These are phyloP conservation scores for Microsporum audouinii DNA, from an alignment of 2,329 filamentous ascomycete species.

Conservation along the genomic window DNA sequence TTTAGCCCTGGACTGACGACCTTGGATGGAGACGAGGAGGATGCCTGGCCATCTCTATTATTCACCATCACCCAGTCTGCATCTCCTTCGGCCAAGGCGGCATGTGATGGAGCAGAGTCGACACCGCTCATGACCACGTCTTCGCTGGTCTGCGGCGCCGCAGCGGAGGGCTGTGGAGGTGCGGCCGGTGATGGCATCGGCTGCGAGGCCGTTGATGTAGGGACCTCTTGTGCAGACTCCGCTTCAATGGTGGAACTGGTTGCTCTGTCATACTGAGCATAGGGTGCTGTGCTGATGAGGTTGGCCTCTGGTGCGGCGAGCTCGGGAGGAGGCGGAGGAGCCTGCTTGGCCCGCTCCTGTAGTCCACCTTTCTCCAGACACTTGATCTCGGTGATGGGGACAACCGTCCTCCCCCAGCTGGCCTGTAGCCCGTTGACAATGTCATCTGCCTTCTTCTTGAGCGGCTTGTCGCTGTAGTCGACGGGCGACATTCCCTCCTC, in stretches of 20 bases:
- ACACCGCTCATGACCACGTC: slow-evolving; percentile 49
- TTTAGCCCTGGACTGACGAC: neutral
- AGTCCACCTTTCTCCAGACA: slow-evolving; percentile 69
- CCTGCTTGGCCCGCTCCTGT: slow-evolving; percentile 42
- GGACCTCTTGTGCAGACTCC: neutral
- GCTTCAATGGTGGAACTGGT: neutral
- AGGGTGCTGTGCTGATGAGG: neutral
- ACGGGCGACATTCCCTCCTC: slow-evolving; percentile 28
- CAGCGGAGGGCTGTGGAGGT: slow-evolving; percentile 10
- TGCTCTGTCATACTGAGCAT: neutral
- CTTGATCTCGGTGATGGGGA: slow-evolving; percentile 51
- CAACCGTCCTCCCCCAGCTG: slow-evolving; percentile 55
- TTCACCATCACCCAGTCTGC: slow-evolving; percentile 69
- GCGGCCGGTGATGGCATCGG: neutral
- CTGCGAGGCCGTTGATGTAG: neutral
- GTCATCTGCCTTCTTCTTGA: slow-evolving; percentile 48
- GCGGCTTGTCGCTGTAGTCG: slow-evolving; percentile 31
- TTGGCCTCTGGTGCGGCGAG: neutral
- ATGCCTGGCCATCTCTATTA: slow-evolving; percentile 41
- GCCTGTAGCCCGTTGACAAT: slow-evolving; percentile 65
- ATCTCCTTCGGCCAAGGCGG: slow-evolving; percentile 32
- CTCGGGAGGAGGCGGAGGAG: neutral
- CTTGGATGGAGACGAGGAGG: slow-evolving; percentile 17
- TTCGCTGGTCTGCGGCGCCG: slow-evolving; percentile 10
- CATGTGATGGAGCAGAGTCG: slow-evolving; percentile 19